A percentile compares a stretch with the other conserved stretches of the same genome.
These are phyloP conservation scores for Hemileia vastatrix DNA, from an alignment of 1,284 basidiomycete genomes.

Conservation along the genomic window DNA sequence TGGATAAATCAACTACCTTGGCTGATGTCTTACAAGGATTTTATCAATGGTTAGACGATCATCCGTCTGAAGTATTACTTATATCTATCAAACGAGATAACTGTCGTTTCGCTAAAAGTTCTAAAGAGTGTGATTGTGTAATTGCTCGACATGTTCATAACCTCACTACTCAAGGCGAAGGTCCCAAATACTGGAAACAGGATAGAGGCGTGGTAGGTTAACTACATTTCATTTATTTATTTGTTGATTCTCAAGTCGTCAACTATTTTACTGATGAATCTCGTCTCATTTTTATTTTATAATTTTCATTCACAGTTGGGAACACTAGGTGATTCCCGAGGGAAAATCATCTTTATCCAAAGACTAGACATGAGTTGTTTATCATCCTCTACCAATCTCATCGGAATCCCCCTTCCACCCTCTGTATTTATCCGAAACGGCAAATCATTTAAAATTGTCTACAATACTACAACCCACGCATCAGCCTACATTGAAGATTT, in stretches of 20 bases:
- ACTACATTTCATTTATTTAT: neutral
- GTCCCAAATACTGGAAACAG: slow-evolving; percentile 11
- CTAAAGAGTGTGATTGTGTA: slow-evolving; percentile 4
- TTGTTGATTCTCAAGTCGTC: too few species aligned
- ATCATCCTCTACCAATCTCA: slow-evolving; percentile 1
- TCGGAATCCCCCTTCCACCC: slow-evolving; percentile 28
- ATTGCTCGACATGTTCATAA: too few species aligned
- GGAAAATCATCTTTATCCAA: slow-evolving; percentile 32
- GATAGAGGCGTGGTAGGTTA: slow-evolving; percentile 5
- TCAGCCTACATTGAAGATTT: slow-evolving; percentile 32
- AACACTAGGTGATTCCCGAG: slow-evolving; percentile 27
- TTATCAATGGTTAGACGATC: slow-evolving; percentile 33
- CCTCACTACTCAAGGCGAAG: slow-evolving; percentile 2
- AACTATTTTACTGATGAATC: too few species aligned
- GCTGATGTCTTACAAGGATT: slow-evolving; percentile 32
- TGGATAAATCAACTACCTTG: slow-evolving; percentile 27
- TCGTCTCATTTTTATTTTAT: neutral
- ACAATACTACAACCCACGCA: slow-evolving; percentile 7
- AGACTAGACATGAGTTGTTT: neutral
- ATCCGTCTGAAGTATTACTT: slow-evolving; percentile 32
- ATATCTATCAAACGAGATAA: slow-evolving; percentile 29
- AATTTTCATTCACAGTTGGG: slow-evolving; percentile 22
- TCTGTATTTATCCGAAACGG: slow-evolving; percentile 29
- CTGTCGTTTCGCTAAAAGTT: slow-evolving; percentile 3
- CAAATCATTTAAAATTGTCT: slow-evolving; percentile 26